Evolutionary conservation across 805 yeast genomes (phyloP).

Genomic region (Yarrowia keelungensis): DNA sequence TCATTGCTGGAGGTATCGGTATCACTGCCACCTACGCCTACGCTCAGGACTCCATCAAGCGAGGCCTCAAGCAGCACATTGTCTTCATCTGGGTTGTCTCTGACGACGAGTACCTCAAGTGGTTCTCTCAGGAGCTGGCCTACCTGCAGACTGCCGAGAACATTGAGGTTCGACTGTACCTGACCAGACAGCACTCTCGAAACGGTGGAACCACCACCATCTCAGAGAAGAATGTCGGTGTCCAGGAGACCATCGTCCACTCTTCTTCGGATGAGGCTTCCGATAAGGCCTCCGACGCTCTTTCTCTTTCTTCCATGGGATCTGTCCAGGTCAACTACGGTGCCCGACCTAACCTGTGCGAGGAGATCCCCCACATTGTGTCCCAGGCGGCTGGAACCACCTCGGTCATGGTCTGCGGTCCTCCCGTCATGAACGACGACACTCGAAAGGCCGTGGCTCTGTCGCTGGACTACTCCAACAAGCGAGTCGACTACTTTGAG

Average conservation of each 20-base stretch:
- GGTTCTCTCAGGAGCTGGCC: conserved; percentile 57
- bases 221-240: conserved; percentile 27
- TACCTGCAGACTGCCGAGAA: conserved; percentile 28
- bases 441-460: conserved; percentile 58
- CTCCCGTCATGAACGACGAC: conserved; percentile 63
- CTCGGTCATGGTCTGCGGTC: conserved; percentile 71
- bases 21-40: conserved; percentile 61
- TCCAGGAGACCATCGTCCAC: background rate
- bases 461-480: conserved; percentile 52
- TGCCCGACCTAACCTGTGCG: conserved; percentile 13
- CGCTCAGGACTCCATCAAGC: conserved; percentile 47
- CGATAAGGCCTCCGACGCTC: conserved; percentile 18
- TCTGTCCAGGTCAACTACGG: conserved; percentile 25
- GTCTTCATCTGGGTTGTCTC: conserved; percentile 68
- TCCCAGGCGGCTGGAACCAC: conserved; percentile 53
- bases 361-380: conserved; percentile 28
- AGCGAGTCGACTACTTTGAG: conserved; percentile 69
- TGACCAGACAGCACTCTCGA: conserved; percentile 30
- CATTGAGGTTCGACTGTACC: conserved; percentile 30
- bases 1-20: conserved; percentile 68
- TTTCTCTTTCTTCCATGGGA: conserved; percentile 18
- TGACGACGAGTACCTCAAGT: conserved; percentile 57
- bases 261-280: conserved; percentile 25
- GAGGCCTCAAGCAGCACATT: conserved; percentile 44
- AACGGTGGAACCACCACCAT: conserved; percentile 11